Conservation (phyloP, 140 eudicot species). For the Erigeron philadelphicus region DNA sequence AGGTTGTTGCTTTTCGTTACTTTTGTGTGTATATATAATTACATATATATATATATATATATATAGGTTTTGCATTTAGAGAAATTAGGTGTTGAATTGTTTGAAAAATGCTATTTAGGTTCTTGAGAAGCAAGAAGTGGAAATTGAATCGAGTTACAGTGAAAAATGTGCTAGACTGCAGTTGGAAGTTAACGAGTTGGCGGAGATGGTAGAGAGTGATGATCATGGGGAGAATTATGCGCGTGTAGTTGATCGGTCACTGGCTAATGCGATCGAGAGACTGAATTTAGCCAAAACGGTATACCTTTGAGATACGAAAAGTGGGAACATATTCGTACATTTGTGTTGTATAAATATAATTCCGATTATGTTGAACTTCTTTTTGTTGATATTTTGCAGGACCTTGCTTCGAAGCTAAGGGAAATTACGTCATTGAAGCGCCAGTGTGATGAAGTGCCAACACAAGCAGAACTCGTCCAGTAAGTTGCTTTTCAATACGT, state of each 20-base stretch:
- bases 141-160: constrained; percentile 27
- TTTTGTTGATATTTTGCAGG: constrained; percentile 34
- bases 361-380: not conserved
- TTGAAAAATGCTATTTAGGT: constrained; percentile 32
- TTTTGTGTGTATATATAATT: too few species aligned
- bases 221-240: constrained; percentile 19
- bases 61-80: constrained; percentile 16
- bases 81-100: constrained; percentile 19
- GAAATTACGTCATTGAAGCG: constrained; percentile 47
- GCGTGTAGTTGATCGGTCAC: constrained; percentile 24
- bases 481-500: constrained; percentile 25
- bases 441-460: constrained; percentile 56
- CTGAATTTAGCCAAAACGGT: constrained; percentile 49
- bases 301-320: not conserved
- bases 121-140: constrained; percentile 46
- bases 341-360: too few species aligned
- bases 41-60: too few species aligned
- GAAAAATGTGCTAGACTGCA: constrained; percentile 35
- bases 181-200: constrained; percentile 46
- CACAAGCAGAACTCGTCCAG: constrained; percentile 68
- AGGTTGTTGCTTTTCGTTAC: constrained; percentile 35
- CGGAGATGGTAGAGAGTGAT: constrained; percentile 28
- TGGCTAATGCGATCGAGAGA: constrained; percentile 37
- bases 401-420: constrained; percentile 51
- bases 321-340: too few species aligned